These are phyloP conservation scores for Clavulina sp. DNA, from an alignment of 768 basidiomycete genomes.

Conservation along the genomic window DNA sequence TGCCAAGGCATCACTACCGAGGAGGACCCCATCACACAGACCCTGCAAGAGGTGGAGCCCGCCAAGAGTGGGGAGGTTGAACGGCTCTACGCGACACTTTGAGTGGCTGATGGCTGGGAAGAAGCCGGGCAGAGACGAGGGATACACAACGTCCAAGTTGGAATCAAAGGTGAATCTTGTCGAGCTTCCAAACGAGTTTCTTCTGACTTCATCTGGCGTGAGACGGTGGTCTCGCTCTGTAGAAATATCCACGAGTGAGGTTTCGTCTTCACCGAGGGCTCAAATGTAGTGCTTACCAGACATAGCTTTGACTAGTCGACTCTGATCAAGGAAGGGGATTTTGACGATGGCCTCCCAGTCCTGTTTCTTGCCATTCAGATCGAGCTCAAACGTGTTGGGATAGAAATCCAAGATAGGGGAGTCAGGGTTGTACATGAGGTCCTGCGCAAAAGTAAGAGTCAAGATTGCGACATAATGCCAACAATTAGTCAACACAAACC, in stretches of 20 bases:
- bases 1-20: slow-evolving; percentile 72
- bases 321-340: slow-evolving; percentile 90
- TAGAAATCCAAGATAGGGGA: slow-evolving; percentile 94
- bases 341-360: slow-evolving; percentile 99
- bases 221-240: slow-evolving; percentile 64
- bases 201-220: slow-evolving; percentile 48
- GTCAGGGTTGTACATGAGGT: slow-evolving; percentile 69
- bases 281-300: slow-evolving; percentile 30
- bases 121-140: slow-evolving; percentile 86
- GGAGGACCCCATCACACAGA: slow-evolving; percentile 71
- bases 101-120: slow-evolving; percentile 79
- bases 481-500: slow-evolving; percentile 27
- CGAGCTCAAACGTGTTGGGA: slow-evolving; percentile 75
- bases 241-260: background rate
- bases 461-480: slow-evolving; percentile 5
- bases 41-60: slow-evolving; percentile 78
- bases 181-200: slow-evolving; percentile 69
- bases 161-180: slow-evolving; percentile 60
- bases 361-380: slow-evolving; percentile 94
- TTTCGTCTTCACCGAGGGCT: background rate
- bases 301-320: slow-evolving; percentile 69
- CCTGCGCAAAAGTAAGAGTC: slow-evolving; percentile 27
- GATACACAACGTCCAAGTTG: slow-evolving; percentile 47
- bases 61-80: slow-evolving; percentile 70
- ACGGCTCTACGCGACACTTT: slow-evolving; percentile 61